Evolutionary conservation across 2,329 filamentous ascomycete species (phyloP).

Genomic region (Penicillium griseofulvum): DNA sequence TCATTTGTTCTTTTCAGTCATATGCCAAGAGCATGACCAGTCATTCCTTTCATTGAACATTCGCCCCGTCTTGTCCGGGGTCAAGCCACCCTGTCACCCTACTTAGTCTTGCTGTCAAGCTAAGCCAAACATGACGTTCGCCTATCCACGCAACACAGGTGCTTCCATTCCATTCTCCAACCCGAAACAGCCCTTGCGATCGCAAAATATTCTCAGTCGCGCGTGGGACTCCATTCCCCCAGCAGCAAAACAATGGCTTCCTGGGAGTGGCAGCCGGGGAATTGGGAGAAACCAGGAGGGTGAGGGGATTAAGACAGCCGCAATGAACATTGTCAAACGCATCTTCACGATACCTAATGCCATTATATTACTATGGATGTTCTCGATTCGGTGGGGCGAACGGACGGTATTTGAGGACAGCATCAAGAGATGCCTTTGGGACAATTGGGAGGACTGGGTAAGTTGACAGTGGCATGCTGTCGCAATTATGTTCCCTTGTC

Average conservation of each 20-base stretch:
- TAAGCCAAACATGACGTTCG: conserved; percentile 34
- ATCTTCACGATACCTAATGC: conserved; percentile 57
- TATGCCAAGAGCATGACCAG: conserved; percentile 18
- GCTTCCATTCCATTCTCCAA: conserved; percentile 27
- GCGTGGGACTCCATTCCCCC: conserved; percentile 21
- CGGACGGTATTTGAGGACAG: conserved; percentile 70
- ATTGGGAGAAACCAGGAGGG: conserved; percentile 9
- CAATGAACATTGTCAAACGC: conserved; percentile 11
- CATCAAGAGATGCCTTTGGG: conserved; percentile 74
- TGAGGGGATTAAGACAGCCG: conserved; percentile 17
- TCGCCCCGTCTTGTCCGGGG: conserved; percentile 15
- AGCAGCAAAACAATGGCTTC: conserved; percentile 24
- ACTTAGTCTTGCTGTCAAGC: conserved; percentile 10
- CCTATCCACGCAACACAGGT: conserved; percentile 29
- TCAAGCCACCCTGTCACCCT: conserved; percentile 10
- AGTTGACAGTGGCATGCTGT: conserved; percentile 18
- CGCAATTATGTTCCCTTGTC: not conserved
- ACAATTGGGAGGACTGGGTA: conserved; percentile 91
- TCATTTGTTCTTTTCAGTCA: not conserved
- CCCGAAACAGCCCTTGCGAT: conserved; percentile 11
- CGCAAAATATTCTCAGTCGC: conserved; percentile 11
- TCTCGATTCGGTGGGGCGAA: conserved; percentile 82
- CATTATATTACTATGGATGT: conserved; percentile 70
- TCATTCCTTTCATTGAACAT: conserved; percentile 17
- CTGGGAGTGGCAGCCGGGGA: conserved; percentile 11